phyloP scores from a whole-genome alignment of 2,329 filamentous ascomycete genomes.

The Trichoderma lentiforme region DNA sequence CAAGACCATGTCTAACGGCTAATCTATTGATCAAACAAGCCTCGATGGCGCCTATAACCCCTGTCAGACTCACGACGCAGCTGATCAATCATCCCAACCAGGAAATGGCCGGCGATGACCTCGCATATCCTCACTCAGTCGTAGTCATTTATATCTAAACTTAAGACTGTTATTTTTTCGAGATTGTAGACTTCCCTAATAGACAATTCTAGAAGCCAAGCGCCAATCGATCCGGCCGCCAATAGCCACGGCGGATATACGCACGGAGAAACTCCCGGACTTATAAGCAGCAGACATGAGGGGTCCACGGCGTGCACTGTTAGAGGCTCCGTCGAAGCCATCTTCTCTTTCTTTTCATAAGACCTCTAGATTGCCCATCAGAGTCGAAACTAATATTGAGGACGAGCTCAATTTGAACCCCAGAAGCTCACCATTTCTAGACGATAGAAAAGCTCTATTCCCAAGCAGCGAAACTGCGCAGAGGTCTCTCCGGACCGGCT shows the following conservation, averaged over 20 bases:
- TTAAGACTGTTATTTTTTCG: not conserved
- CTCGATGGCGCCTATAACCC: not conserved
- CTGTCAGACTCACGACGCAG: not conserved
- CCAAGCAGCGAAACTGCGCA: not conserved
- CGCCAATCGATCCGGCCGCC: not conserved
- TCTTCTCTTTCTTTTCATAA: not conserved
- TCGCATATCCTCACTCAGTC: not conserved
- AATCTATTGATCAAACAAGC: not conserved
- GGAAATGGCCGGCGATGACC: not conserved
- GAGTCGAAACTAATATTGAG: not conserved
- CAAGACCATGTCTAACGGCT: not conserved
- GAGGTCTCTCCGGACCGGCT: too few species aligned
- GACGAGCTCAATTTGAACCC: not conserved
- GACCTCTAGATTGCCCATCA: not conserved
- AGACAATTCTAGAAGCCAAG: not conserved
- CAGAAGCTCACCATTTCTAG: not conserved
- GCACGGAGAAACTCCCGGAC: not conserved
- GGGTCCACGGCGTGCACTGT: not conserved
- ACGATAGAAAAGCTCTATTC: not conserved
- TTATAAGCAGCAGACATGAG: not conserved
- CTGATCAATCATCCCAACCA: not conserved
- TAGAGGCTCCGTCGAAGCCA: not conserved
- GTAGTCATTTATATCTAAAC: not conserved
- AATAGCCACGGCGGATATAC: not conserved
- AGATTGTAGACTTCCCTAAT: not conserved